Evolutionary conservation across 2,329 filamentous ascomycete genomes (phyloP), one percentile per base, ranked within the genome.

Genomic region (Hypocrella siamensis): DNA sequence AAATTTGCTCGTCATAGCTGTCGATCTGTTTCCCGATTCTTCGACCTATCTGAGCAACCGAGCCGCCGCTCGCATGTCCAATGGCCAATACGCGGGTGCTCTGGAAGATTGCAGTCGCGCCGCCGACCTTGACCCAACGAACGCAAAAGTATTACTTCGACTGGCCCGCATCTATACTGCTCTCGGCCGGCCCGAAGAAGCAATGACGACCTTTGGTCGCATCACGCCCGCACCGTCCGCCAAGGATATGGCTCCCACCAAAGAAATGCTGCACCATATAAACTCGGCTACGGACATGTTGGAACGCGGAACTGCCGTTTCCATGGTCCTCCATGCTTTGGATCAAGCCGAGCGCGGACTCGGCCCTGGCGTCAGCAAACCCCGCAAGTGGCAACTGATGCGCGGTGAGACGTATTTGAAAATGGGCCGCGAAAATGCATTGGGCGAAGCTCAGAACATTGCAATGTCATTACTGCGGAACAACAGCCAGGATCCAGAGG

Each of bases 1-100:
- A n/a, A n/a, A n/a, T n/a, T n/a, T n/a, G n/a, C n/a, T 38, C 38
- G 29, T 41, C 31, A 31, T 30, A 94, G 90, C 90, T 38, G 80
- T 98, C 47, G 80, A 90, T 45, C 70, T 88, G 40, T 77, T 88
- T 47, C 86, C 86, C 33, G 67, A 76, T 45, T 92, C 86, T 31
- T 65, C 86, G 22, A 93, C 85, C 28, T 96, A 93, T 56, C 70
- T 93, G 42, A 88, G 83, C 53, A 98, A 98, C 65, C 79, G 90
- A 47, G 86, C 90, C 25, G 90, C 90, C 19, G 90, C 90, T 22
- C 84, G 82, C 61, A 93, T 98, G 67, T 83, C 83, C 32, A 82
- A 83, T 36, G 77, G 77, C 43, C 75, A 79, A 47, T 94, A 79
- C 52, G 60, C 69, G 35, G 68, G 79, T 39, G 90, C 90, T 12